Base-by-base conservation (phyloP, 257 asterid genomes). In the Petunia secreta region DNA sequence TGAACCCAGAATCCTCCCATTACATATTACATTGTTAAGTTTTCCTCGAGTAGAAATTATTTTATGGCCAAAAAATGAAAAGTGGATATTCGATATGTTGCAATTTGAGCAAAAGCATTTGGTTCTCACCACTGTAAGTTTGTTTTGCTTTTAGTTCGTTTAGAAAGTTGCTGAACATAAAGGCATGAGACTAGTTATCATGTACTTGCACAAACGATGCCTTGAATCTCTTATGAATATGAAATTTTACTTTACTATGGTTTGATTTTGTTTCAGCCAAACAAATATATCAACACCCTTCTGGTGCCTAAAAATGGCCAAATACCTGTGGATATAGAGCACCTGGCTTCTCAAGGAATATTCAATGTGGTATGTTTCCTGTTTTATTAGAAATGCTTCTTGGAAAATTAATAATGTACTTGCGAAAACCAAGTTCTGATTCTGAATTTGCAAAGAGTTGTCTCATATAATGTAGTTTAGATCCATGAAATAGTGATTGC, bases 251-350 rank as follows among this genome's bases (percentile, higher is more conserved):
- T 77, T 52, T 77, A 55, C 6, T 58, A 11, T 85, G 50, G 40
- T 86, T 81, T 63, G 5, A 57, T 85, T 25, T 79, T 68, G 55
- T 80, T 82, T 87, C 90, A 95, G 98, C 93, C 96, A 86, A 90
- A 82, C 83, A 87, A 83, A 84, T 95, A 95, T 85, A 85, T 92
- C 59, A 91, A 93, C 87, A 91, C 97, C 38, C 85, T 95, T 65
- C 83, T 95, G 81, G 96, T 89, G 85, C 98, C 99, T 3, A 88
- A 87, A 86, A 90, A 82, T 13, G 90, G 97, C 58, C 91, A 89
- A 85, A 86, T 95, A 85, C 92, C 91, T 53, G 84, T 90, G 48
- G 98, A 95, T 78, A 39, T 75, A 69, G 87, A 88, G 67, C 3
- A 65, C 78, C 86, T 93, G 85, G 86, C 91, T 63, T 88, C 86